Evolutionary conservation across 345 rosid genomes (phyloP).

Genomic region (Euphorbia lathyris): DNA sequence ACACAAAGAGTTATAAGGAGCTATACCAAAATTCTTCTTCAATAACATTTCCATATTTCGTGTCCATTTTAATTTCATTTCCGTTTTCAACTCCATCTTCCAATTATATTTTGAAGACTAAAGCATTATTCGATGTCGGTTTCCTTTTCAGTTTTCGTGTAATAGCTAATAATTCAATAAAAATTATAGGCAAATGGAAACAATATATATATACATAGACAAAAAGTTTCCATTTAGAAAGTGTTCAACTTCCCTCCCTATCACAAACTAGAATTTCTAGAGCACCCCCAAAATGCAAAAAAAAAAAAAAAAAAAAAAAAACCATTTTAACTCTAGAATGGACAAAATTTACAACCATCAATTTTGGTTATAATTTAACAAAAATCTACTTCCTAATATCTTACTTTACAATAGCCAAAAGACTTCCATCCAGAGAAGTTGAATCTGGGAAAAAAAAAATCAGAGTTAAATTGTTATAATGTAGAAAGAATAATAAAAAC

Average conservation of each 20-base stretch:
- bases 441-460: background rate
- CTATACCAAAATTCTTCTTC: too few species aligned
- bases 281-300: slow-evolving; percentile 2
- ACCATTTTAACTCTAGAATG: background rate
- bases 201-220: background rate
- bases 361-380: background rate
- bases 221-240: background rate
- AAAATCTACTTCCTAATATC: background rate
- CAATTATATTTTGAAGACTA: too few species aligned
- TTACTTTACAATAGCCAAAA: slow-evolving; percentile 28
- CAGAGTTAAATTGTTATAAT: background rate
- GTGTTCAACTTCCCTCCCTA: background rate
- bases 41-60: too few species aligned
- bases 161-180: too few species aligned
- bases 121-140: too few species aligned
- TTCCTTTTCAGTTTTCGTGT: too few species aligned
- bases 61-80: too few species aligned
- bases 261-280: background rate
- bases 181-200: background rate
- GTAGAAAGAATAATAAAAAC: background rate
- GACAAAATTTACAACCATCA: background rate
- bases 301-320: too few species aligned
- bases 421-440: slow-evolving; percentile 22
- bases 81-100: too few species aligned
- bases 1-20: too few species aligned